Percentiles rank a stretch among this genome's conserved stretches.
These are phyloP conservation scores for Claviceps africana DNA, from an alignment of 2,329 filamentous ascomycete species.

Conservation along the genomic window DNA sequence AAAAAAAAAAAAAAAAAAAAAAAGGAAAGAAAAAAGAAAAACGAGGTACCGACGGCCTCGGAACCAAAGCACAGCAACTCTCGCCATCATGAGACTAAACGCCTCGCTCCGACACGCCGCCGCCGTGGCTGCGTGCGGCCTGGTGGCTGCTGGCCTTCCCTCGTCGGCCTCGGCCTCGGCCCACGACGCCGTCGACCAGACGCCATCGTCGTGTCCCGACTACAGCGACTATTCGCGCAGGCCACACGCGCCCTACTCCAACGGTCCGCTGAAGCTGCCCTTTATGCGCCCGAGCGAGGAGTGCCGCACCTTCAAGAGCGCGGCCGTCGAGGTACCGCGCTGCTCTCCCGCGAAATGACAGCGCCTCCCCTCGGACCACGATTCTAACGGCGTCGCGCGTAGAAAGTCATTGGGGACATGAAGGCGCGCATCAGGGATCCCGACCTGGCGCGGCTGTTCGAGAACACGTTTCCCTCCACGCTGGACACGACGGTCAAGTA, in stretches of 20 bases:
- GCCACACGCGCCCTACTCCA: constrained; percentile 12
- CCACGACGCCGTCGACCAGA: constrained; percentile 5
- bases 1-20: too few species aligned
- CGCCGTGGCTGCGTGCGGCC: background rate
- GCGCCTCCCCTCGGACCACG: too few species aligned
- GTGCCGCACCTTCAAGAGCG: constrained; percentile 15
- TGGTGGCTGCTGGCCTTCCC: background rate
- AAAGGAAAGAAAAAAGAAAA: too few species aligned
- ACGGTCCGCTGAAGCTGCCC: constrained; percentile 11
- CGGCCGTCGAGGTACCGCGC: constrained; percentile 13
- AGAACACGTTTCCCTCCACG: constrained; percentile 74
- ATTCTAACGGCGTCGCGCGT: background rate
- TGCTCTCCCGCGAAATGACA: too few species aligned
- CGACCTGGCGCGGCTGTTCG: constrained; percentile 66
- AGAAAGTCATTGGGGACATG: constrained; percentile 21
- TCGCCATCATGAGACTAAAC: background rate
- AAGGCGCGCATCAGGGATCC: constrained; percentile 28
- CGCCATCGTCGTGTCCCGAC: constrained; percentile 12
- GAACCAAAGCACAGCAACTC: too few species aligned
- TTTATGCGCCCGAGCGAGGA: constrained; percentile 15
- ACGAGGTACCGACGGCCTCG: too few species aligned
- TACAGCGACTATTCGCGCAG: constrained; percentile 11
- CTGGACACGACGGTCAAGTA: constrained; percentile 71
- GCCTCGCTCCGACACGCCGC: background rate
- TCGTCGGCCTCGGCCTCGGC: background rate